A percentile compares a stretch with the other conserved stretches of the same genome.
phyloP scores from a whole-genome alignment of 2,329 filamentous ascomycete genomes.

The Aspergillus carbonarius region DNA sequence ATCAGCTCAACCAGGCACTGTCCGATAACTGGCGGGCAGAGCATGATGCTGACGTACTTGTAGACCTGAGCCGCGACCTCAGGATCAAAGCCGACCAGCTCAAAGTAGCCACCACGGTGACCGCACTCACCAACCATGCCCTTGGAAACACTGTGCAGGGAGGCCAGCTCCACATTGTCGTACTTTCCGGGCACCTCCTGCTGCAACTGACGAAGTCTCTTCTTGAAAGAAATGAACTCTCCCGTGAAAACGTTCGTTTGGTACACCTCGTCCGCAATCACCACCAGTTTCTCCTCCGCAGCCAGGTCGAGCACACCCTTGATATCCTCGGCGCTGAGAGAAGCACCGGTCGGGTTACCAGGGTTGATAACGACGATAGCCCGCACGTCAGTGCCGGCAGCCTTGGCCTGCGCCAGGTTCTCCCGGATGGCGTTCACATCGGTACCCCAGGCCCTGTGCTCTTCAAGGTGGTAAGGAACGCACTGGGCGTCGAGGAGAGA shows the following conservation, averaged over 20 bases:
- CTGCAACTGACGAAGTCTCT: slow-evolving; percentile 77
- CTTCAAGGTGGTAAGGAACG: slow-evolving; percentile 93
- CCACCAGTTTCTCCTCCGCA: slow-evolving; percentile 77
- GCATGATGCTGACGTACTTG: slow-evolving; percentile 96
- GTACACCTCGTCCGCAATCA: slow-evolving; percentile 97
- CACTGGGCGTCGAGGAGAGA: slow-evolving; percentile 78
- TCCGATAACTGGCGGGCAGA: slow-evolving; percentile 91
- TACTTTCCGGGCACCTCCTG: slow-evolving; percentile 71
- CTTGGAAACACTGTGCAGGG: slow-evolving; percentile 91
- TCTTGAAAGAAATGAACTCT: slow-evolving; percentile 95
- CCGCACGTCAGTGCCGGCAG: slow-evolving; percentile 79
- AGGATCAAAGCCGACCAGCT: slow-evolving; percentile 84
- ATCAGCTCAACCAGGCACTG: slow-evolving; percentile 97
- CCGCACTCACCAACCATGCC: slow-evolving; percentile 99
- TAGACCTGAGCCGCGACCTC: slow-evolving; percentile 91
- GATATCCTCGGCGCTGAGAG: slow-evolving; percentile 75
- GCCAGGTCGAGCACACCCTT: slow-evolving; percentile 84
- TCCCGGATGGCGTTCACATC: slow-evolving; percentile 74
- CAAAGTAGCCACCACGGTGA: slow-evolving; percentile 96
- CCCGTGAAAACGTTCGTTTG: slow-evolving; percentile 98
- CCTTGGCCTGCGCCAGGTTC: slow-evolving; percentile 71
- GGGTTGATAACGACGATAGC: slow-evolving; percentile 98
- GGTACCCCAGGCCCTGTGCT: slow-evolving; percentile 82
- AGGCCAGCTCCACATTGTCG: slow-evolving; percentile 83
- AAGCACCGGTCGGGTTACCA: slow-evolving; percentile 93